A percentile compares a stretch with the other conserved stretches of the same genome.
Conservation (phyloP, 106 monocot genomes). For the Xerophyta viscosa region DNA sequence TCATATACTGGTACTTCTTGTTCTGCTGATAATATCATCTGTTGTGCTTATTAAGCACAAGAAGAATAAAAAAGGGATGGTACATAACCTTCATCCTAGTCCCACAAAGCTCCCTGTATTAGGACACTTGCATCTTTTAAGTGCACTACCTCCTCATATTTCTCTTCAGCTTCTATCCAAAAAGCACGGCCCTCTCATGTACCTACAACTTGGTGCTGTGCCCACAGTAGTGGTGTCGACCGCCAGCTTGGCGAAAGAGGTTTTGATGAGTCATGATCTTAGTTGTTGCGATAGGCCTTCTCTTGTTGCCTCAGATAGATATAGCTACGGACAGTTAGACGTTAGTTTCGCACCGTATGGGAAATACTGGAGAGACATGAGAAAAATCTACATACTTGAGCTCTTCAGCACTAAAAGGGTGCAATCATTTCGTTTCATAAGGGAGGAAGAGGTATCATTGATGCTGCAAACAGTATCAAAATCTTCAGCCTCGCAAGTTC, state of each 20-base stretch:
- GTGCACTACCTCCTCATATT: not conserved
- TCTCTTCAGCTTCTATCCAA: not conserved
- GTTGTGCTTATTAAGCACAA: too few relatives aligned
- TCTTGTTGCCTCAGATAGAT: not conserved
- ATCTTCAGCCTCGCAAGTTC: too few relatives aligned
- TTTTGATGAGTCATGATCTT: constrained; percentile 14
- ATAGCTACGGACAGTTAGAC: constrained; percentile 3
- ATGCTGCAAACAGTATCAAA: not conserved
- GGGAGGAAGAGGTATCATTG: constrained; percentile 7
- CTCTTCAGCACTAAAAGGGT: constrained; percentile 7
- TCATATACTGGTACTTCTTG: too few relatives aligned
- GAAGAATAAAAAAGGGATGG: too few relatives aligned
- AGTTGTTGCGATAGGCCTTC: constrained; percentile 6
- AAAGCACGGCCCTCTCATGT: constrained; percentile 16
- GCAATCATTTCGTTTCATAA: not conserved
- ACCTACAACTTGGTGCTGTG: constrained; percentile 13
- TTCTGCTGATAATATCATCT: too few relatives aligned
- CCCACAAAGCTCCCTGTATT: too few relatives aligned
- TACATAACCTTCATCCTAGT: too few relatives aligned
- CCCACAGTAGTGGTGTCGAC: constrained; percentile 15
- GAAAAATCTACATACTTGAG: too few relatives aligned
- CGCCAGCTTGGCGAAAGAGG: not conserved
- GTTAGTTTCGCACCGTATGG: constrained; percentile 7
- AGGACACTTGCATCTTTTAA: not conserved
- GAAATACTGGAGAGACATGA: constrained; percentile 5